Percentiles rank a stretch among this genome's conserved stretches.
phyloP scores from a whole-genome alignment of 441 rosid genomes.

The Raphanus hybrid region DNA sequence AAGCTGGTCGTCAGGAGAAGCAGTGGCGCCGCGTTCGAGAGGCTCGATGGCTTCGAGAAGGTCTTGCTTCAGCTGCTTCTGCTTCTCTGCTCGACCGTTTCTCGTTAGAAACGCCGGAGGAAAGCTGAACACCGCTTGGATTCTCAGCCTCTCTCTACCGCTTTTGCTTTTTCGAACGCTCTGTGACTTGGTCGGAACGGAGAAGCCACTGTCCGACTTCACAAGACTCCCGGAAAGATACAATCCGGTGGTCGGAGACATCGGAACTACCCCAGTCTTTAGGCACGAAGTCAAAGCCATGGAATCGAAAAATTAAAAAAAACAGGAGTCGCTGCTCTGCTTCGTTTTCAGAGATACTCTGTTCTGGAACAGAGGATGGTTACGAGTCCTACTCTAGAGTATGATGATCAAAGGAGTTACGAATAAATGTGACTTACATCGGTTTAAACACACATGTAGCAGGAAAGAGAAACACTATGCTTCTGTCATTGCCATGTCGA shows the following conservation, averaged over 20 bases:
- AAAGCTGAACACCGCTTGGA: slow-evolving; percentile 64
- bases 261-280: slow-evolving; percentile 34
- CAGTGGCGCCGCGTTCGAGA: slow-evolving; percentile 85
- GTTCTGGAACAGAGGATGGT: background rate
- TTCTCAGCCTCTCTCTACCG: slow-evolving; percentile 33
- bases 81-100: slow-evolving; percentile 64
- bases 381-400: too few species aligned
- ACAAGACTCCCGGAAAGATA: slow-evolving; percentile 40
- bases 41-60: slow-evolving; percentile 75
- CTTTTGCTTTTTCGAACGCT: slow-evolving; percentile 49
- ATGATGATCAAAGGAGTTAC: too few species aligned
- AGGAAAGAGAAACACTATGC: too few species aligned
- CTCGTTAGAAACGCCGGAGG: slow-evolving; percentile 77
- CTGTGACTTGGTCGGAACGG: slow-evolving; percentile 33
- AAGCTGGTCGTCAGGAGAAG: slow-evolving; percentile 79
- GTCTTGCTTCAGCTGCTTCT: slow-evolving; percentile 64
- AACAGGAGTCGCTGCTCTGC: background rate
- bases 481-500: slow-evolving; percentile 18
- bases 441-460: too few species aligned
- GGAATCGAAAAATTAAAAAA: background rate
- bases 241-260: slow-evolving; percentile 35
- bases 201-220: slow-evolving; percentile 31
- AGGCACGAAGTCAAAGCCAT: slow-evolving; percentile 45
- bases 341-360: slow-evolving; percentile 26
- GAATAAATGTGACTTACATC: too few species aligned